A percentile compares a stretch with the other conserved stretches of the same genome.
phyloP scores from a whole-genome alignment of 169 alveolate genomes.

The Cryptosporidium baileyi region DNA sequence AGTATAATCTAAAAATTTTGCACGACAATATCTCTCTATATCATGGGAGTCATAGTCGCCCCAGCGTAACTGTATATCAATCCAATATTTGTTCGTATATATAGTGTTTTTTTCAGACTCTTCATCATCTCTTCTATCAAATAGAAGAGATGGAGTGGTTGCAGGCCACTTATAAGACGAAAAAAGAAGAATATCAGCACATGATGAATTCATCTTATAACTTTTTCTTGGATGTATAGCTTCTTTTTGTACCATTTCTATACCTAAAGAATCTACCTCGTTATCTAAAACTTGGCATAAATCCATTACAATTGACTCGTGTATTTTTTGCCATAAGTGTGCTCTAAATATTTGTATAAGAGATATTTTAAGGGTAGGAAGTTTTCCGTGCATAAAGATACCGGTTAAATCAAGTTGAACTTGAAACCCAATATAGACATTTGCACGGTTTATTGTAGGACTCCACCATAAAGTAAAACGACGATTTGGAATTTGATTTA shows the following conservation, averaged over 20 bases:
- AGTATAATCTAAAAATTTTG: slow-evolving; percentile 99
- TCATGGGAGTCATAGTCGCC: slow-evolving; percentile 99
- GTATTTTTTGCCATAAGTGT: slow-evolving; percentile 99
- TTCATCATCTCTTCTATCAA: slow-evolving; percentile 91
- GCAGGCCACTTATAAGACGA: slow-evolving; percentile 98
- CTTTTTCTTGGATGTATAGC: slow-evolving; percentile 99
- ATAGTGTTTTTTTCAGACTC: slow-evolving; percentile 78
- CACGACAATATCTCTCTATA: slow-evolving; percentile 98
- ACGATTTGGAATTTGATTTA: slow-evolving; percentile 99
- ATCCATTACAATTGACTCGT: slow-evolving; percentile 99
- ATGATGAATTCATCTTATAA: slow-evolving; percentile 99
- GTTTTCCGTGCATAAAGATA: slow-evolving; percentile 99
- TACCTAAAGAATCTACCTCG: slow-evolving; percentile 97
- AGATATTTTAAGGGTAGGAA: slow-evolving; percentile 99
- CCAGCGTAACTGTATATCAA: slow-evolving; percentile 99
- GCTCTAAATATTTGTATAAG: slow-evolving; percentile 99
- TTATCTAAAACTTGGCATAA: slow-evolving; percentile 98
- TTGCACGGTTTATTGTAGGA: slow-evolving; percentile 99
- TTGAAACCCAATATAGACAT: slow-evolving; percentile 99
- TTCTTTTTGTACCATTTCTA: slow-evolving; percentile 99
- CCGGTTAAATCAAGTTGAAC: slow-evolving; percentile 99
- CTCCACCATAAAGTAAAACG: slow-evolving; percentile 99
- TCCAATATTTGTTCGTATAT: slow-evolving; percentile 91
- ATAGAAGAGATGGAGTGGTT: slow-evolving; percentile 95
- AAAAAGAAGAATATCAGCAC: slow-evolving; percentile 98